Percentiles rank a stretch among this genome's conserved stretches.
Conservation (phyloP, 495 filamentous ascomycete genomes). For the Penicillium bialowiezense region DNA sequence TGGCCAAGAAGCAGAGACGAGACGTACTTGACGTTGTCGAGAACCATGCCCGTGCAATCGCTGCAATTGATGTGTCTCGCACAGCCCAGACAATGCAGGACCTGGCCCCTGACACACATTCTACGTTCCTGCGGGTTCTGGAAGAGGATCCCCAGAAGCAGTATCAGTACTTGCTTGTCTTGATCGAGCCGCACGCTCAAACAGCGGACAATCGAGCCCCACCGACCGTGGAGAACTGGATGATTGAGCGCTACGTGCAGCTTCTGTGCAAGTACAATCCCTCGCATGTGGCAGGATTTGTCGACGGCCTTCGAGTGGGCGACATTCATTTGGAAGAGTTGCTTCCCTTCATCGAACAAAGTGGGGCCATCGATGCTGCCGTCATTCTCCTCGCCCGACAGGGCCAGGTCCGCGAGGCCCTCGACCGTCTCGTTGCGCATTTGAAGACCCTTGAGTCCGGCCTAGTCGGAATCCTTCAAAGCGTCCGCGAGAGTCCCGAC, state of each 20-base stretch:
- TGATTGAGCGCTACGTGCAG: slow-evolving; percentile 83
- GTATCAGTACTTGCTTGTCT: slow-evolving; percentile 72
- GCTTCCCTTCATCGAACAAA: slow-evolving; percentile 81
- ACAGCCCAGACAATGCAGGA: slow-evolving; percentile 68
- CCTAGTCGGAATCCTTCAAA: slow-evolving; percentile 67
- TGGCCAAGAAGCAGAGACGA: slow-evolving; percentile 70
- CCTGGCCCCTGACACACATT: slow-evolving; percentile 69
- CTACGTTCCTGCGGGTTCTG: slow-evolving; percentile 62
- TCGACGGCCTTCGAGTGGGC: slow-evolving; percentile 71
- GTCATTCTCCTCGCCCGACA: slow-evolving; percentile 89
- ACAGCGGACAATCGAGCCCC: slow-evolving; percentile 31
- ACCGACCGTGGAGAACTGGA: slow-evolving; percentile 40
- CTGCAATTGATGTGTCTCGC: slow-evolving; percentile 62
- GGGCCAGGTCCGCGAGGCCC: slow-evolving; percentile 78
- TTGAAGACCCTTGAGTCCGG: slow-evolving; percentile 75
- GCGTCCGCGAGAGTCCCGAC: slow-evolving; percentile 52
- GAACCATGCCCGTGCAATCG: slow-evolving; percentile 63
- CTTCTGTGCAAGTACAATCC: slow-evolving; percentile 85
- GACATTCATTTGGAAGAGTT: slow-evolving; percentile 80
- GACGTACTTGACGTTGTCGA: slow-evolving; percentile 73
- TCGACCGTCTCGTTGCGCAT: slow-evolving; percentile 78
- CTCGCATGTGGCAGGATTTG: slow-evolving; percentile 79
- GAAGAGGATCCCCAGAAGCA: slow-evolving; percentile 61
- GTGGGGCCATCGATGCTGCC: slow-evolving; percentile 88
- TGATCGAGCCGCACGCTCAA: slow-evolving; percentile 66